These are phyloP conservation scores for Aspergillus saccharolyticus DNA, from an alignment of 495 filamentous ascomycete species.

Conservation along the genomic window DNA sequence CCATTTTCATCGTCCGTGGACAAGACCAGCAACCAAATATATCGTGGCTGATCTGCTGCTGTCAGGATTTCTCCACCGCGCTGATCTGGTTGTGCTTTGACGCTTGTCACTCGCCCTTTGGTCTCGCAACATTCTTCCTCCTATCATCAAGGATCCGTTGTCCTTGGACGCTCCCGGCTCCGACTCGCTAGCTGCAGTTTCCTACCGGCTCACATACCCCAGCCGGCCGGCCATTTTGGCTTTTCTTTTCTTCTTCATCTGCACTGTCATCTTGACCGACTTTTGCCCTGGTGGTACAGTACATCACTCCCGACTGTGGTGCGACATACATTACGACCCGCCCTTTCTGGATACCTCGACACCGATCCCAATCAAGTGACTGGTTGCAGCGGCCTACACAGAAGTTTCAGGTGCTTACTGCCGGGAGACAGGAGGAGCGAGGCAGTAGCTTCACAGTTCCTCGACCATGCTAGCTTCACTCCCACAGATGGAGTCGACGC, in stretches of 20 bases:
- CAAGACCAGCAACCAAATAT: slow-evolving; percentile 2
- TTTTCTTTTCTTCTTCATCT: slow-evolving; percentile 24
- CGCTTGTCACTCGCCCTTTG: slow-evolving; percentile 8
- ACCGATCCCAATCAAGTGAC: slow-evolving; percentile 9
- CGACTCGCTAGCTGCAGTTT: slow-evolving; percentile 21
- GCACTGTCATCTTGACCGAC: slow-evolving; percentile 38
- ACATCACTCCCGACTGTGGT: slow-evolving; percentile 36
- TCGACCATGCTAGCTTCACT: slow-evolving; percentile 40
- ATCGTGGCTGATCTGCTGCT: slow-evolving; percentile 13
- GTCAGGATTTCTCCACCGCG: slow-evolving; percentile 1
- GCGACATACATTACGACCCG: slow-evolving; percentile 28
- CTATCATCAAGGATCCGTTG: slow-evolving; percentile 15
- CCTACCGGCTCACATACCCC: slow-evolving; percentile 17
- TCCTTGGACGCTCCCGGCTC: slow-evolving; percentile 12
- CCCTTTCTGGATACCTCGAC: slow-evolving; percentile 22
- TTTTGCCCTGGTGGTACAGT: slow-evolving; percentile 41
- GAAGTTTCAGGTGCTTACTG: not conserved
- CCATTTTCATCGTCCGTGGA: slow-evolving; percentile 2
- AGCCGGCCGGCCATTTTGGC: slow-evolving; percentile 17
- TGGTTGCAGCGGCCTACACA: not conserved
- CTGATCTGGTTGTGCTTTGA: slow-evolving; percentile 9
- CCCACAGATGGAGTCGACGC: slow-evolving; percentile 39
- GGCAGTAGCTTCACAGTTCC: not conserved
- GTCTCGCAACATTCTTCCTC: slow-evolving; percentile 1
- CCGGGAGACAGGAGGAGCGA: not conserved